Evolutionary conservation across 2,329 filamentous ascomycete species (phyloP).

Genomic region (Pseudogymnoascus pannorum): DNA sequence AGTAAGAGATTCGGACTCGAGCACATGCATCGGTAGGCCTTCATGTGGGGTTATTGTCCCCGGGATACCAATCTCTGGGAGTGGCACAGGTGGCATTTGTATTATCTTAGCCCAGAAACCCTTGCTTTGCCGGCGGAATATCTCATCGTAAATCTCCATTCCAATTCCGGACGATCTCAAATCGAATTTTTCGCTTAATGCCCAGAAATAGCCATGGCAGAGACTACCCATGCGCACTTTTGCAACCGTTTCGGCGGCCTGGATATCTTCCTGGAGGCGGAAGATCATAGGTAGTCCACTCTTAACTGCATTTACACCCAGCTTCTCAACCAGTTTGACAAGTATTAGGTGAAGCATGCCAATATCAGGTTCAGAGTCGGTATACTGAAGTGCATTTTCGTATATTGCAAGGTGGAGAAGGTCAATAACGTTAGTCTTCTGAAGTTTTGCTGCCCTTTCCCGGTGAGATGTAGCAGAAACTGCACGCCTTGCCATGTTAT

Average conservation of each 20-base stretch:
- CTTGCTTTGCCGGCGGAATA: conserved; percentile 64
- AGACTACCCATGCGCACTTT: conserved; percentile 78
- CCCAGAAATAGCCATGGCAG: conserved; percentile 85
- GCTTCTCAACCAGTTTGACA: conserved; percentile 61
- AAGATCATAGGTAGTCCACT: conserved; percentile 84
- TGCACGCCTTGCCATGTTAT: conserved; percentile 42
- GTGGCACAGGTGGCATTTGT: conserved; percentile 57
- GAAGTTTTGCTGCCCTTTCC: conserved; percentile 21
- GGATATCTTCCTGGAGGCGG: conserved; percentile 77
- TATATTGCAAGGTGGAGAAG: conserved; percentile 83
- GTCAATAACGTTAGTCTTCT: conserved; percentile 56
- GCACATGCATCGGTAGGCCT: conserved; percentile 38
- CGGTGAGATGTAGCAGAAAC: conserved; percentile 58
- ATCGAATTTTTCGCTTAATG: conserved; percentile 67
- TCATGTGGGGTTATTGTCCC: conserved; percentile 39
- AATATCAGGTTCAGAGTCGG: conserved; percentile 67
- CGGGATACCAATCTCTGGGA: conserved; percentile 54
- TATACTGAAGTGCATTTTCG: conserved; percentile 71
- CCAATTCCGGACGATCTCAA: conserved; percentile 65
- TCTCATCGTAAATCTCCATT: conserved; percentile 65
- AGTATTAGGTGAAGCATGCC: conserved; percentile 71
- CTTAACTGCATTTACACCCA: conserved; percentile 75
- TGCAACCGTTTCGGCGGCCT: conserved; percentile 54
- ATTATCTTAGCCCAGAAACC: conserved; percentile 74
- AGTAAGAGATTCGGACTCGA: conserved; percentile 57